Conservation (phyloP, 345 rosid species). For the Sapria himalayana region DNA sequence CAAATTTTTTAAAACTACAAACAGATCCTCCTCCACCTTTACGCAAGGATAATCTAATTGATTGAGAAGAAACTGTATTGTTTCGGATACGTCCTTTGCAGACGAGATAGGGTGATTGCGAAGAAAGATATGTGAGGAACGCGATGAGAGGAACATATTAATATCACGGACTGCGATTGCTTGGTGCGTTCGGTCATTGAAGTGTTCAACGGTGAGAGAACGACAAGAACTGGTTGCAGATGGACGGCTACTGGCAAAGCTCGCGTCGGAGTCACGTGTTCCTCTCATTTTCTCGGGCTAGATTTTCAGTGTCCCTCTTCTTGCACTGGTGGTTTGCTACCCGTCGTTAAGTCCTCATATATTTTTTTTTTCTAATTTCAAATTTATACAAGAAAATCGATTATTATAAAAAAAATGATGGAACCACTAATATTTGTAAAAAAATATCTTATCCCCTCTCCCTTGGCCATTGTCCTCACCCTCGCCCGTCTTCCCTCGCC, state of each 20-base stretch:
- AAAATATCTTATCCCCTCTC: no score
- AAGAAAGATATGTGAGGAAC: slow-evolving; percentile 10
- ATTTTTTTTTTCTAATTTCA: no score
- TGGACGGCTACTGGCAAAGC: slow-evolving; percentile 77
- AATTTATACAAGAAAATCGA: no score
- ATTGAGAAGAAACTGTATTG: slow-evolving; percentile 31
- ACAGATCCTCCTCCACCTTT: slow-evolving; percentile 58
- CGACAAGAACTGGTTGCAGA: slow-evolving; percentile 51
- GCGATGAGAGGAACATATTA: slow-evolving; percentile 47
- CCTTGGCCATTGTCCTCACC: no score
- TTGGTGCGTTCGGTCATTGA: slow-evolving; percentile 39
- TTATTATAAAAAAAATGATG: no score
- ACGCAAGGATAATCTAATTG: slow-evolving; percentile 24
- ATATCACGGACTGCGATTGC: slow-evolving; percentile 30
- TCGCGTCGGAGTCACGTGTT: slow-evolving; percentile 84
- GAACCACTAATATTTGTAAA: no score
- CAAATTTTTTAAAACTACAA: slow-evolving; percentile 24
- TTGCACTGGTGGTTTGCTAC: no score
- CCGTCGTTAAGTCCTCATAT: no score
- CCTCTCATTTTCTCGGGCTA: no score
- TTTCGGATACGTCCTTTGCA: slow-evolving; percentile 38
- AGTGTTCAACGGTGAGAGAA: slow-evolving; percentile 17
- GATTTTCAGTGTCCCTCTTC: no score
- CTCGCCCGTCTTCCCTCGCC: no score
- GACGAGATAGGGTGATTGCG: slow-evolving; percentile 18